Evolutionary conservation across 2,329 filamentous ascomycete genomes (phyloP), one percentile per base, ranked within the genome.

Genomic region (Metarhizium robertsii): DNA sequence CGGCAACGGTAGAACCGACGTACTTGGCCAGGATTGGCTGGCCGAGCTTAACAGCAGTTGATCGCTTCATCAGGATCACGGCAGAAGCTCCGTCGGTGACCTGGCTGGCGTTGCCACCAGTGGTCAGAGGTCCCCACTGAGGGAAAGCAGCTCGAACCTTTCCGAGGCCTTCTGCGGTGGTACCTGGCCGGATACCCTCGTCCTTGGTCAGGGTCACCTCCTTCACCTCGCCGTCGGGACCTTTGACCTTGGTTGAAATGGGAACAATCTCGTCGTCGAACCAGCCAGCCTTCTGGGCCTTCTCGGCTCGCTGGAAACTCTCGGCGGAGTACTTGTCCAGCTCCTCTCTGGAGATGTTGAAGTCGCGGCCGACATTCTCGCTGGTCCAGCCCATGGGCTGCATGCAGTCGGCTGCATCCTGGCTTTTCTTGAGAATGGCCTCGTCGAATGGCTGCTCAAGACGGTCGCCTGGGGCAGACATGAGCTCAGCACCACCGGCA

Each of bases 301-400:
- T 78, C 77, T 99, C 94, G 32, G 94, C 94, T 50, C 91, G 82
- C 61, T 85, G 82, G 78, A 91, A 99, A 49, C 86, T 91, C 76
- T 95, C 90, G 10, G 88, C 88, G 0, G 94, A 90, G 70, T 85
- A 97, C 61, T 80, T 77, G 72, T 99, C 94, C 75, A 97, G 89
- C 69, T 76, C 74, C 68, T 92, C 85, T 58, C 94, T 83, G 2
- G 83, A 75, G 68, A 99, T 86, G 67, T 87, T 83, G 71, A 97
- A 97, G 74, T 97, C 94, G 51, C 84, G 84, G 64, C 87, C 90
- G 32, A 99, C 91, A 69, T 97, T 97, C 78, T 99, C 94, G 57
- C 87, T 92, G 2, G 94, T 99, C 83, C 95, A 95, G 25, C 94
- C 94, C 94, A 99, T 99, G 62, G 92, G 88, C 79, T 91, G 83